Base-by-base conservation (phyloP, 23 red algal genomes). In the Cyanidioschyzon merolae region DNA sequence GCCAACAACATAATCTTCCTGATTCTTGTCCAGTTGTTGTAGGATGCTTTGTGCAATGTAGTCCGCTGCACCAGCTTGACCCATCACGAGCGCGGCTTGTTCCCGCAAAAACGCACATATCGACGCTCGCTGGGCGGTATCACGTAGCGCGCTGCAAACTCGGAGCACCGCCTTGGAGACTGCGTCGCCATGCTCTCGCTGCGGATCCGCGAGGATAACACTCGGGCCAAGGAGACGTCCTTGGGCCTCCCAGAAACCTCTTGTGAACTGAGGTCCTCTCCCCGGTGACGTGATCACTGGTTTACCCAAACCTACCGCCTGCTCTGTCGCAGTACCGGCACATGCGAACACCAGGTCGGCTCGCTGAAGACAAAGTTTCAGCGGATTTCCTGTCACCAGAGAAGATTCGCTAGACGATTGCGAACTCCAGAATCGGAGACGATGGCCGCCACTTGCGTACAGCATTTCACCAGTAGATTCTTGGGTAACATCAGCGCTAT, bases 281-380 rank as follows among this genome's bases (percentile, higher is more conserved):
- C 78, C 78, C 26, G 45, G 45, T 32, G 68, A 50, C 1, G 78
- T 81, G 12, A 81, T 57, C 21, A 81, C 78, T 35, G 78, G 78
- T 31, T 81, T 81, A 2, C 78, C 78, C 0, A 81, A 18, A 2
- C 78, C 78, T 40, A 81, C 78, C 17, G 68, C 58, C 41, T 81
- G 78, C 32, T 81, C 78, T 0, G 78, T 81, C 2, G 78, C 78
- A 30, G 78, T 81, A 39, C 78, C 78, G 59, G 78, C 78, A 39
- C 59, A 71, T 1, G 78, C 78, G 25, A 81, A 71, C 16, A 71
- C 63, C 63, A 71, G 12, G 3, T 15, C 63, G 3, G 63, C 63
- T 7, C 63, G 63, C 12, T 25, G n/a, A 35, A 71, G 63, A 35
- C 63, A 71, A 3, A 7, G 3, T 54, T 7, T 21, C 7, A 54